Base-by-base conservation (phyloP, 2,329 filamentous ascomycete species). In the Epichloe brachyelytri region DNA sequence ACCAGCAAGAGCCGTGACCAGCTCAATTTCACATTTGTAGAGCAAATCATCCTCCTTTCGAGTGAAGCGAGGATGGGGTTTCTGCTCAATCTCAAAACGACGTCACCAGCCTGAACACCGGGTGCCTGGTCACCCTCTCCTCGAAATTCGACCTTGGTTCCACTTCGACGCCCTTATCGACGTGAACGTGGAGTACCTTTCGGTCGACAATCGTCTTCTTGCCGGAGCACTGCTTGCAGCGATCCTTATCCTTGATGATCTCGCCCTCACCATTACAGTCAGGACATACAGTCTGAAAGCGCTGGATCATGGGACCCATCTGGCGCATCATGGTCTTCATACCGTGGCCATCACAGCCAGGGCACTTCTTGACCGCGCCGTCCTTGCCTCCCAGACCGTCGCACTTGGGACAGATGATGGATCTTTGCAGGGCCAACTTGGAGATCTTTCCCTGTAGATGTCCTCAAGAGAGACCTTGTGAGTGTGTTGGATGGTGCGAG, bases 261-360 rank as follows among this genome's bases (percentile, higher is more conserved):
- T 98, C 93, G 54, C 93, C 91, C 71, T 98, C 93, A 56, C 94
- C 94, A 61, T 93, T 91, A 69, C 93, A 98, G 73, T 98, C 94
- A 30, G 90, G 87, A 79, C 93, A 98, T 62, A 96, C 90, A 33
- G 91, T 97, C 78, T 98, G 93, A 82, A 98, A 98, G 53, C 93
- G 88, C 75, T 98, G 94, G 61, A 98, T 97, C 93, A 98, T 98
- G 54, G 93, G 93, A 48, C 93, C 93, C 90, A 98, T 97, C 73
- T 98, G 93, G 67, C 94, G 86, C 93, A 98, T 96, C 91, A 98
- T 97, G 40, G 88, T 96, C 85, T 97, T 97, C 87, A 96, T 95
- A 71, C 93, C 93, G 57, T 86, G 82, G 58, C 93, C 93, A 63
- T 95, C 88, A 69, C 93, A 98, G 64, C 88, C 86, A 40, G 80